Percentiles rank a stretch among this genome's conserved stretches.
Conservation (phyloP, 164 flowering plant genomes). For the Sextonia rubra region DNA sequence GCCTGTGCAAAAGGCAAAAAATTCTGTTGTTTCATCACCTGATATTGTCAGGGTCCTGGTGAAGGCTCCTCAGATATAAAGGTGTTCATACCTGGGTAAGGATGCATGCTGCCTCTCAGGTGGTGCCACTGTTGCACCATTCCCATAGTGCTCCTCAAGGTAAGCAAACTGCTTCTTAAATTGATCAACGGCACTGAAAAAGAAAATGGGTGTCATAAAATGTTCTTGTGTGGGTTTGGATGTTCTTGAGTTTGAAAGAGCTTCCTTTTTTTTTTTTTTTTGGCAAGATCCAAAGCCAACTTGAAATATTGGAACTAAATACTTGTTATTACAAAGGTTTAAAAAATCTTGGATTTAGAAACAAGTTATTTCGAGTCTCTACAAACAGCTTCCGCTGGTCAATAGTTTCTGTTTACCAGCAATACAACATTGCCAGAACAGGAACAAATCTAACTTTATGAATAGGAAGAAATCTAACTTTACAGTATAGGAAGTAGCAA, state of each 20-base stretch:
- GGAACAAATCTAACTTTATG: too few species aligned
- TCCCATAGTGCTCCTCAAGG: conserved; percentile 94
- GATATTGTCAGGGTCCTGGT: neutral
- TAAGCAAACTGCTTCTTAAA: conserved; percentile 96
- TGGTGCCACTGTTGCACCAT: conserved; percentile 73
- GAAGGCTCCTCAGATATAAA: neutral
- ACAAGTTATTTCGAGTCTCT: too few species aligned
- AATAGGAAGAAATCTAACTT: too few species aligned
- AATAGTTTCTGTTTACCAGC: too few species aligned
- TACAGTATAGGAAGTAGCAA: too few species aligned
- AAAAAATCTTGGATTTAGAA: too few species aligned
- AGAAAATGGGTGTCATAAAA: neutral
- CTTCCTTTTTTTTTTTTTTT: too few species aligned
- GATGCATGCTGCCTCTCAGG: conserved; percentile 96
- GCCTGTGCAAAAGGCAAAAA: conserved; percentile 36
- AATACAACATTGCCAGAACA: too few species aligned
- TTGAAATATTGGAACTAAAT: too few species aligned
- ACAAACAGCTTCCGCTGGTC: too few species aligned
- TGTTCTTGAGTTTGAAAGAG: neutral
- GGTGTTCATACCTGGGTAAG: conserved; percentile 67
- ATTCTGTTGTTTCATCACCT: neutral
- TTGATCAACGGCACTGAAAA: conserved; percentile 93
- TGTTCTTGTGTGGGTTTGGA: neutral
- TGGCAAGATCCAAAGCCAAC: too few species aligned
- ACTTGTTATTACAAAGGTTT: too few species aligned